phyloP scores from a whole-genome alignment of 108 stramenopile genomes.

The Nannochloropsis salina region DNA sequence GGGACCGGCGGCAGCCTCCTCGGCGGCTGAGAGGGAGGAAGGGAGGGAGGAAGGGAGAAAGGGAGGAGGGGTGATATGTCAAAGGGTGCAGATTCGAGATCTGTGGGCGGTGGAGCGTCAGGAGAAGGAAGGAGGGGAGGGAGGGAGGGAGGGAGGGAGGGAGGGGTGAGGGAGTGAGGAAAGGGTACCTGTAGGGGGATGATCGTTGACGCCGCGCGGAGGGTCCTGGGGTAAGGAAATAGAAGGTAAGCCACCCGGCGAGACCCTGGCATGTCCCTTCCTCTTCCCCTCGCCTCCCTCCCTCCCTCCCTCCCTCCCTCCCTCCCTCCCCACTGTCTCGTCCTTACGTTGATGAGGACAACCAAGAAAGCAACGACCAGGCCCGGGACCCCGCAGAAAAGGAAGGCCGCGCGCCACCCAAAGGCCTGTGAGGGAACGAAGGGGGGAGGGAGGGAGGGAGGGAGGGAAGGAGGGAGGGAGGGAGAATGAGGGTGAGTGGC shows the following conservation, averaged over 20 bases:
- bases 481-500: background rate
- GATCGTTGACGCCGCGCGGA: background rate
- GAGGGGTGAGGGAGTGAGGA: background rate
- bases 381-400: constrained; percentile 6
- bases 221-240: background rate
- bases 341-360: background rate
- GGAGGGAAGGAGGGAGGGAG: background rate
- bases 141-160: background rate
- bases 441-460: background rate
- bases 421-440: constrained; percentile 18
- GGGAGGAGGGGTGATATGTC: too few species aligned
- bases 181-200: background rate
- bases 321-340: background rate
- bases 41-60: background rate
- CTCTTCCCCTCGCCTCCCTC: background rate
- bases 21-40: background rate
- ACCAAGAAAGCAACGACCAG: background rate
- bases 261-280: background rate
- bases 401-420: constrained; percentile 18
- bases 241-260: background rate
- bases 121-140: background rate
- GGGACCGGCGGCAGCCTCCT: background rate
- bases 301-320: constrained; percentile 10
- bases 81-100: too few species aligned
- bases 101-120: background rate